A percentile compares a stretch with the other conserved stretches of the same genome.
Evolutionary conservation across 768 basidiomycete species (phyloP).

Genomic region (Kwoniella newhampshirensis): DNA sequence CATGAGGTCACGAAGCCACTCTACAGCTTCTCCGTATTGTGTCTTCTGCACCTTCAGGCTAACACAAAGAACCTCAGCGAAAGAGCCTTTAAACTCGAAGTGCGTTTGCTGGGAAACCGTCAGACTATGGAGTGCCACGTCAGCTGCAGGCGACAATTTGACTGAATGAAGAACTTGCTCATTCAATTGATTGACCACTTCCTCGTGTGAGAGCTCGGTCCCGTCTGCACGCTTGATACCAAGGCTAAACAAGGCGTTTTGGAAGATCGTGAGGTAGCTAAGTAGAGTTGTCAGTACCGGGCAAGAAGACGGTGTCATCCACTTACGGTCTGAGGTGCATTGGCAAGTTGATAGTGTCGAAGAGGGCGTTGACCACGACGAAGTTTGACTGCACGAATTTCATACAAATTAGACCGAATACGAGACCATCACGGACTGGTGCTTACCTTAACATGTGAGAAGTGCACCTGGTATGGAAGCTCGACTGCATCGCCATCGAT

Average conservation of each 20-base stretch:
- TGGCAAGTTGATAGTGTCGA: constrained; percentile 74
- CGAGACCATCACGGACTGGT: neutral
- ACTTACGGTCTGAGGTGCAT: constrained; percentile 73
- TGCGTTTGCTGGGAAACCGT: constrained; percentile 81
- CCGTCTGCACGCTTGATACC: constrained; percentile 73
- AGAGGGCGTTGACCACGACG: constrained; percentile 72
- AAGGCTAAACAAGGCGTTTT: constrained; percentile 81
- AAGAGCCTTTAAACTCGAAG: constrained; percentile 64
- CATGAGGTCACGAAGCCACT: constrained; percentile 61
- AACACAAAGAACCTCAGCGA: constrained; percentile 72
- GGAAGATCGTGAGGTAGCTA: constrained; percentile 76
- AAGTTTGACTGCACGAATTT: constrained; percentile 74
- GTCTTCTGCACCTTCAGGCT: constrained; percentile 79
- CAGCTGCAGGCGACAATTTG: neutral
- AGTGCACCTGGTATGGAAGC: constrained; percentile 86
- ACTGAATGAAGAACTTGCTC: constrained; percentile 58
- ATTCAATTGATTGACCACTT: constrained; percentile 86
- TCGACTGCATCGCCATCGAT: constrained; percentile 67
- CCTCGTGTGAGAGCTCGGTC: constrained; percentile 72
- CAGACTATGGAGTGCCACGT: constrained; percentile 30
- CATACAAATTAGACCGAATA: constrained; percentile 10
- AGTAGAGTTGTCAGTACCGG: neutral
- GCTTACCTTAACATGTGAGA: constrained; percentile 82
- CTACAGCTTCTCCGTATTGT: constrained; percentile 75
- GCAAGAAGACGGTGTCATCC: neutral